Evolutionary conservation across 805 yeast genomes (phyloP), one percentile per base, ranked within the genome.

Genomic region (Candida coleopterorum): DNA sequence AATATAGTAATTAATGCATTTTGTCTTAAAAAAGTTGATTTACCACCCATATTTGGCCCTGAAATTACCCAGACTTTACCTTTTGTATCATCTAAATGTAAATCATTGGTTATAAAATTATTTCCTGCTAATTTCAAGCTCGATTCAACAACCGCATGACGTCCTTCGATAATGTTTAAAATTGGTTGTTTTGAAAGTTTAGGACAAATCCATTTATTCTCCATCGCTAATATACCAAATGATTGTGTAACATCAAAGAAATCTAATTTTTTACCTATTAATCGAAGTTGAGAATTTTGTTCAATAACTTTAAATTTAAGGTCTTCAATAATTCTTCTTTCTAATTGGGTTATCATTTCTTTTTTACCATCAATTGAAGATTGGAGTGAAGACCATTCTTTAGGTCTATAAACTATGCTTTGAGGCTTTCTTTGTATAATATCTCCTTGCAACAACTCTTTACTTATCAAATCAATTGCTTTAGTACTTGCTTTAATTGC

Each of bases 41-140:
- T 85, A 1, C 95, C 95, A 7, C 95, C 95, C 89, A 85, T 84
- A 48, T 85, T 85, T 0, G 94, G 93, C 0, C 95, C 95, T 0
- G 95, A 80, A 14, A 88, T 75, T 10, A 88, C 68, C 53, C 81
- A 68, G n/a, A 48, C 24, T 22, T 43, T 50, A 18, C 42, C 45
- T 9, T 39, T 35, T 17, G 29, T 15, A 15, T 39, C 45, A 3
- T 56, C 58, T 9, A 66, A 34, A 6, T 42, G 45, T 11, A 68
- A 60, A 42, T 62, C 54, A 69, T 42, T 78, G 25, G 45, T 70
- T 51, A 53, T 52, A 42, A 81, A 82, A 38, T 66, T 62, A 11
- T 52, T 58, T 1, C 80, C 75, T 17, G 62, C 60, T 1, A 62
- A 54, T 31, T 62, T 68, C 37, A 85, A 61, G 1, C 86, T 85